Evolutionary conservation across 2,329 filamentous ascomycete genomes (phyloP).

Genomic region (Parascedosporium putredinis): DNA sequence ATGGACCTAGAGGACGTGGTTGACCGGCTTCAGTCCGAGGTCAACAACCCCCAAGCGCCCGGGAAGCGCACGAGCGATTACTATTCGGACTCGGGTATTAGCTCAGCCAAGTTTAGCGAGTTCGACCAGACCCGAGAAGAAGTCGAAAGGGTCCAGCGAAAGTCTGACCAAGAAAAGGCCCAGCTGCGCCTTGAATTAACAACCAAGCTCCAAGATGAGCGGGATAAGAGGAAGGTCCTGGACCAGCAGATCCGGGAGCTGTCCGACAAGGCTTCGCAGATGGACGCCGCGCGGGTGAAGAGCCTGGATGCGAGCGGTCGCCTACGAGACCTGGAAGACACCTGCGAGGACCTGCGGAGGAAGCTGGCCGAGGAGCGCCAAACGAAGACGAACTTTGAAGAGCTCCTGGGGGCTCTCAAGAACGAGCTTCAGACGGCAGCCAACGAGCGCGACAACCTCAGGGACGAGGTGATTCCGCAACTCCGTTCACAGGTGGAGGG

Average conservation of each 20-base stretch:
- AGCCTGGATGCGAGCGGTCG: constrained; percentile 46
- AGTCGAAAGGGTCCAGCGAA: constrained; percentile 71
- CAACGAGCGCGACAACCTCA: constrained; percentile 84
- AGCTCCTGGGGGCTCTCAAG: constrained; percentile 74
- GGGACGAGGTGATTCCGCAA: constrained; percentile 77
- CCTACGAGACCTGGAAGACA: constrained; percentile 67
- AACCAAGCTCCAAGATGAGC: constrained; percentile 78
- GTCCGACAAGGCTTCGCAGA: constrained; percentile 63
- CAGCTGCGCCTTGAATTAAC: constrained; percentile 76
- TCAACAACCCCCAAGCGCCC: constrained; percentile 42
- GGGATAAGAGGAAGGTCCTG: constrained; percentile 61
- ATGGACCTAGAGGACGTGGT: constrained; percentile 95
- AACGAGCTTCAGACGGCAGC: constrained; percentile 71
- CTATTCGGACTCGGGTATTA: constrained; percentile 91
- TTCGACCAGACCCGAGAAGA: constrained; percentile 55
- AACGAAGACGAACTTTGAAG: constrained; percentile 88
- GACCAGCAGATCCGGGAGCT: constrained; percentile 78
- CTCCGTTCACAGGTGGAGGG: constrained; percentile 67
- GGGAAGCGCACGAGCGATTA: constrained; percentile 88
- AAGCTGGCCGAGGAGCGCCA: constrained; percentile 76
- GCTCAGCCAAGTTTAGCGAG: constrained; percentile 69
- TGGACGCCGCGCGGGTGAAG: constrained; percentile 44
- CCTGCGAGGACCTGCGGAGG: constrained; percentile 72
- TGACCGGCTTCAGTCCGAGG: constrained; percentile 75
- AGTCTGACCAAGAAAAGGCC: constrained; percentile 84